These are phyloP conservation scores for Sporothrix variecibatus DNA, from an alignment of 2,329 filamentous ascomycete genomes.

Conservation along the genomic window DNA sequence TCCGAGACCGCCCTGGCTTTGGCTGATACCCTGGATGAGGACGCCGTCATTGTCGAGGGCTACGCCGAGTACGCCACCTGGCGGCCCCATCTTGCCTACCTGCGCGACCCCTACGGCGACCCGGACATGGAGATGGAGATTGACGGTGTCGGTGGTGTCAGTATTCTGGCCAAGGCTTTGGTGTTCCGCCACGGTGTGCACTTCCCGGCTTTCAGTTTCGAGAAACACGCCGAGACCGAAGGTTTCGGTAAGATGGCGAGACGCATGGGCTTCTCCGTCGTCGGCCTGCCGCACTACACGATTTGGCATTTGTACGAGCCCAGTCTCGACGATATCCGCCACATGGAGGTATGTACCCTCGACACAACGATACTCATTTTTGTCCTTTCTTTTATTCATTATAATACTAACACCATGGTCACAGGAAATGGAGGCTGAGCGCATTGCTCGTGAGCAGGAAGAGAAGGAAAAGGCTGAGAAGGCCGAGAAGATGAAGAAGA, in stretches of 20 bases:
- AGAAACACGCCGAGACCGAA: conserved; percentile 98
- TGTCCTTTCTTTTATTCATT: background rate
- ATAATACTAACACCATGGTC: background rate
- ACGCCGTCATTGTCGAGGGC: conserved; percentile 97
- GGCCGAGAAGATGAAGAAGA: conserved; percentile 75
- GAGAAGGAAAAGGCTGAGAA: conserved; percentile 73
- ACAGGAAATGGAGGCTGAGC: conserved; percentile 90
- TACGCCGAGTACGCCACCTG: conserved; percentile 99
- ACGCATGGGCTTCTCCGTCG: conserved; percentile 92
- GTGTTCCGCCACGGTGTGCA: conserved; percentile 95
- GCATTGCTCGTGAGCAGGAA: conserved; percentile 75
- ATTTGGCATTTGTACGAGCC: conserved; percentile 99
- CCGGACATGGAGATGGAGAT: conserved; percentile 99
- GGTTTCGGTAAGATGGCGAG: conserved; percentile 99
- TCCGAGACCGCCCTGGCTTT: conserved; percentile 93
- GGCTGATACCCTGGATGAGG: conserved; percentile 93
- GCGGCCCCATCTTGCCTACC: conserved; percentile 93
- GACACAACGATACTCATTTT: no score
- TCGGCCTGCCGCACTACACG: conserved; percentile 94
- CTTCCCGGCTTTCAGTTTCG: conserved; percentile 97
- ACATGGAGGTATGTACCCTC: conserved; percentile 73
- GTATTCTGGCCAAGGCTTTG: conserved; percentile 91
- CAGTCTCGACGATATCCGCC: conserved; percentile 93
- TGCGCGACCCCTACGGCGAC: conserved; percentile 94
- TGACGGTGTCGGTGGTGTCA: conserved; percentile 95